Evolutionary conservation across 163 green algal genomes (phyloP).

Genomic region (Coccomyxa subellipsoidea): DNA sequence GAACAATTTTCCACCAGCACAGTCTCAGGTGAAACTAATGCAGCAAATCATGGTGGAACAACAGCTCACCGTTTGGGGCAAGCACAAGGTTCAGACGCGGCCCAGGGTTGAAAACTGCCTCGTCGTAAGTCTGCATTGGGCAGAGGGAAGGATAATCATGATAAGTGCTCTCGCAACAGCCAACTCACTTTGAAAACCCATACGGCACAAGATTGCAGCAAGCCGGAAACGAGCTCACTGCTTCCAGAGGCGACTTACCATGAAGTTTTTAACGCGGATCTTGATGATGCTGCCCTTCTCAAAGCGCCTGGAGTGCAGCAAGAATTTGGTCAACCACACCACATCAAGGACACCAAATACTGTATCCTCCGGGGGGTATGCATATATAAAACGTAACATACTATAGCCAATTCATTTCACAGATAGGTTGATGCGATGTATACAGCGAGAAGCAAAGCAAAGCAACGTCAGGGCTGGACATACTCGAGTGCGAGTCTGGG

Average conservation of each 20-base stretch:
- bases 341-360: not conserved
- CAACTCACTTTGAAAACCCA: no score
- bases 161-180: no score
- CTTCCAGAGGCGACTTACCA: slow-evolving; percentile 47
- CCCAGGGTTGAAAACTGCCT: slow-evolving; percentile 64
- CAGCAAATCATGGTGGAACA: not conserved
- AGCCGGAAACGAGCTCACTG: no score
- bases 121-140: slow-evolving; percentile 38
- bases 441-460: no score
- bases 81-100: slow-evolving; percentile 92
- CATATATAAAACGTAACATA: not conserved
- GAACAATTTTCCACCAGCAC: no score
- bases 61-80: slow-evolving; percentile 84
- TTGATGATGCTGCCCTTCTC: slow-evolving; percentile 65
- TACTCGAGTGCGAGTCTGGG: not conserved
- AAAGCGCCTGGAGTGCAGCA: slow-evolving; percentile 21
- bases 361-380: not conserved
- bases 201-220: no score
- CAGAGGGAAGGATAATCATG: not conserved
- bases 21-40: not conserved
- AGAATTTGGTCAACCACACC: not conserved
- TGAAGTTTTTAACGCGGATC: slow-evolving; percentile 85
- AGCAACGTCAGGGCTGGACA: not conserved
- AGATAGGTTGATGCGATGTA: no score
- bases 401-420: not conserved